Conservation (phyloP, 768 basidiomycete genomes). For the Panaeolus cyanescens region DNA sequence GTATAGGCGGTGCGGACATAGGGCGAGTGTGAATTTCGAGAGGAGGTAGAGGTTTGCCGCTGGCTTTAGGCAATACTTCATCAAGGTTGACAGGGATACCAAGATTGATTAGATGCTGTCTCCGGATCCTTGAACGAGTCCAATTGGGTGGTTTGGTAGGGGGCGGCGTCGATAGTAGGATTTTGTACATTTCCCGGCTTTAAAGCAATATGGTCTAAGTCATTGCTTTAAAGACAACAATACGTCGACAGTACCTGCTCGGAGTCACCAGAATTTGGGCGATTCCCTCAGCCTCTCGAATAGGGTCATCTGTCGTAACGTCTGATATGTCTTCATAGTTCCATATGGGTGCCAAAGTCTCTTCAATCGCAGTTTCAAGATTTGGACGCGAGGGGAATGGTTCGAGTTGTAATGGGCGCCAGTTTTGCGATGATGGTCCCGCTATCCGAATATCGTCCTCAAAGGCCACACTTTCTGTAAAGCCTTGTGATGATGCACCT, state of each 20-base stretch:
- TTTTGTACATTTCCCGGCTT: conserved; percentile 81
- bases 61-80: conserved; percentile 77
- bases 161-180: conserved; percentile 70
- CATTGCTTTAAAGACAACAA: conserved; percentile 5
- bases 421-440: conserved; percentile 45
- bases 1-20: conserved; percentile 75
- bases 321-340: conserved; percentile 47
- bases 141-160: conserved; percentile 88
- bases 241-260: conserved; percentile 58
- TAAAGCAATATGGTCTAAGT: conserved; percentile 6
- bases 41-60: conserved; percentile 69
- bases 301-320: conserved; percentile 66
- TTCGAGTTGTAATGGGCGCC: conserved; percentile 66
- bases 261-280: conserved; percentile 76
- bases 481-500: conserved; percentile 12
- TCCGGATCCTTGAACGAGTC: conserved; percentile 88
- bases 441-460: conserved; percentile 39
- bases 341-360: conserved; percentile 71
- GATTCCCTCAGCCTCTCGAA: conserved; percentile 80
- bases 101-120: conserved; percentile 88
- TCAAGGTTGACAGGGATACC: conserved; percentile 96
- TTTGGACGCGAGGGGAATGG: conserved; percentile 61
- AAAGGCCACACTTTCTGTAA: conserved; percentile 30
- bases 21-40: conserved; percentile 84
- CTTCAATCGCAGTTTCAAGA: conserved; percentile 63